phyloP scores from a whole-genome alignment of 2,329 filamentous ascomycete species.

The Botrytis sinoallii region DNA sequence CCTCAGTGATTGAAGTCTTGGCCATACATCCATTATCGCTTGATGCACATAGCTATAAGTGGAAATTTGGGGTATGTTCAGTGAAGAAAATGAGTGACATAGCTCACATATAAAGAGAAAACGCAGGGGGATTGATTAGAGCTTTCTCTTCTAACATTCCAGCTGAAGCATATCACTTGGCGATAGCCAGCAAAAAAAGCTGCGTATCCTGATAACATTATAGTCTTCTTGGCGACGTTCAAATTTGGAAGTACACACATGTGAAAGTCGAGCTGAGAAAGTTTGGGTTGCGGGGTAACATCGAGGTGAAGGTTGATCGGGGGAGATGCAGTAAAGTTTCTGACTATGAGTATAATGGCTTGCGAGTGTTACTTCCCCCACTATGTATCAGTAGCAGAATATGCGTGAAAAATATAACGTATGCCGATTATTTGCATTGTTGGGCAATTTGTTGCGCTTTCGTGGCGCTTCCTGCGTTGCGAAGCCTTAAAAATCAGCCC shows the following conservation, averaged over 20 bases:
- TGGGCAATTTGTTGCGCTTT: too few relatives aligned
- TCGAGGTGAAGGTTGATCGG: not conserved
- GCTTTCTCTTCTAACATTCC: not conserved
- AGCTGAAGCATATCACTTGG: not conserved
- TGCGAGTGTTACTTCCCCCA: not conserved
- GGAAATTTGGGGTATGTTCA: not conserved
- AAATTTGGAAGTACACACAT: not conserved
- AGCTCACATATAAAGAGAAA: too few relatives aligned
- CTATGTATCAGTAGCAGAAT: not conserved
- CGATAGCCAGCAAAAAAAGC: too few relatives aligned
- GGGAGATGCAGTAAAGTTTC: not conserved
- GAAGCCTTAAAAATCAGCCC: not conserved
- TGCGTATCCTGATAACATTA: not conserved
- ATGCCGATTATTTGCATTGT: not conserved
- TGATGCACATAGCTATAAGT: not conserved
- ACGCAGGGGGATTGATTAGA: not conserved
- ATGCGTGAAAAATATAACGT: not conserved
- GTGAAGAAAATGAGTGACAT: not conserved
- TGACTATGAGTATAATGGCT: not conserved
- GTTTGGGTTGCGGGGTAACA: not conserved
- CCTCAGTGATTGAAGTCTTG: not conserved
- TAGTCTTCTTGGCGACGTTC: not conserved
- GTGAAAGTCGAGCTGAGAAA: too few relatives aligned
- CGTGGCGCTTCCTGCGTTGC: not conserved
- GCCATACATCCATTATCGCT: not conserved